Evolutionary conservation across 495 filamentous ascomycete genomes (phyloP), one percentile per base, ranked within the genome.

Genomic region (Friedmanniomyces endolithicus): DNA sequence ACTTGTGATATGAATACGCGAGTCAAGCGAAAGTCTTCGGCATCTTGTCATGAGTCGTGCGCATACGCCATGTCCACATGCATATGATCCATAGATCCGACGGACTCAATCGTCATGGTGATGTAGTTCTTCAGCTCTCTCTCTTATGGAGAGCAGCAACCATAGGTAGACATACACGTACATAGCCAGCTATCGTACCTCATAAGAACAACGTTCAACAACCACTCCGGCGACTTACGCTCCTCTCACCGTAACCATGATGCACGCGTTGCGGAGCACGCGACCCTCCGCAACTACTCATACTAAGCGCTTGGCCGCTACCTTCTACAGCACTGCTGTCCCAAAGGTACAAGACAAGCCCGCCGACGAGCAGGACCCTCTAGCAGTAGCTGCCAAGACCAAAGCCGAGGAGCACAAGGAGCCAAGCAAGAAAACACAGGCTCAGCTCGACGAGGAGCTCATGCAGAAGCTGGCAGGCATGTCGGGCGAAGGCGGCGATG

Each of bases 401-500:
- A 24, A 23, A 0, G 23, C 31, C 11, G 35, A 37, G 8, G 34
- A 62, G n/a, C 19, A 48, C 24, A 17, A 55, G 22, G 2, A 19
- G 12, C 20, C 45, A 33, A 52, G 60, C 35, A 72, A 69, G 58
- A 81, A 82, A 64, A 79, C 78, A 0, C 70, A 80, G 50, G 70
- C 76, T 22, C 70, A 88, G 60, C 64, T 79, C 22, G 86, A 92
- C 64, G 78, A 82, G 45, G 84, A 87, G 58, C 67, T 92, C 6
- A 72, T 72, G 23, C 64, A 74, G 56, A 83, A 83, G 60, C 75
- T 90, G 52, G 80, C 83, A 59, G 78, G 77, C 17, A 74, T 87
- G 16, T 75, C 83, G 0, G 86, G 87, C 2, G 85, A 83, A 17
- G 87, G 87, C 27, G 88, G 87, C 7, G 79, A 74, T 37, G 74